Base-by-base conservation (phyloP, 495 filamentous ascomycete genomes). In the Penicillium verhagenii region DNA sequence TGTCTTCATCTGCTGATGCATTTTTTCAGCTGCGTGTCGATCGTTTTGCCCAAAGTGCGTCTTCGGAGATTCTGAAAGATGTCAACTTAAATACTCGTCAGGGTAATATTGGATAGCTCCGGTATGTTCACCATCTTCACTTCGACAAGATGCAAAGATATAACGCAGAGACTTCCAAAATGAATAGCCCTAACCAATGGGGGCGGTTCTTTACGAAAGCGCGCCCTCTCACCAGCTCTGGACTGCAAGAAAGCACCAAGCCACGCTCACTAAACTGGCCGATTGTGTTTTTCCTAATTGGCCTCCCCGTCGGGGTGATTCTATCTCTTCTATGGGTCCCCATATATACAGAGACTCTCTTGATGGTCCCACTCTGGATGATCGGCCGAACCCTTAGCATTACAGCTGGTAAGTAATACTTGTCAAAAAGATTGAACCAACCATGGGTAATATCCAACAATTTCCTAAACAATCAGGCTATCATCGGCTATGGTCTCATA, bases 401-500 rank as follows among this genome's bases (percentile, higher is more conserved):
- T 13, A 48, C 45, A 16, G 37, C 52, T 28, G 57, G 57, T 56
- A 16, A 19, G 57, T 59, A 19, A 52, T 59, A 4, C 31, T 23
- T 6, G 3, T 29, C 8, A 14, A 26, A 20, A 35, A 19, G 4
- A 45, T 23, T 3, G 7, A 19, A 45, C 40, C 47, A 39, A 38
- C 8, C n/a, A n/a, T n/a, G n/a, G n/a, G n/a, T n/a, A n/a, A n/a
- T n/a, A n/a, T n/a, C n/a, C n/a, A n/a, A n/a, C n/a, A n/a, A n/a
- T 43, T 24, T 9, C 26, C 4, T 23, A 45, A 23, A 16, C 11
- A 24, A 42, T 46, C 33, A 82, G 86, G 89, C 11, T 93, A 93
- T 69, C 91, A 96, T 67, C 82, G 92, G 61, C 82, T 96, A 49
- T 96, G 91, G 91, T 89, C 92, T 58, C 93, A 98, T 70, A 87